Conservation (phyloP, 441 rosid species). For the Dalechampia spathulata region DNA sequence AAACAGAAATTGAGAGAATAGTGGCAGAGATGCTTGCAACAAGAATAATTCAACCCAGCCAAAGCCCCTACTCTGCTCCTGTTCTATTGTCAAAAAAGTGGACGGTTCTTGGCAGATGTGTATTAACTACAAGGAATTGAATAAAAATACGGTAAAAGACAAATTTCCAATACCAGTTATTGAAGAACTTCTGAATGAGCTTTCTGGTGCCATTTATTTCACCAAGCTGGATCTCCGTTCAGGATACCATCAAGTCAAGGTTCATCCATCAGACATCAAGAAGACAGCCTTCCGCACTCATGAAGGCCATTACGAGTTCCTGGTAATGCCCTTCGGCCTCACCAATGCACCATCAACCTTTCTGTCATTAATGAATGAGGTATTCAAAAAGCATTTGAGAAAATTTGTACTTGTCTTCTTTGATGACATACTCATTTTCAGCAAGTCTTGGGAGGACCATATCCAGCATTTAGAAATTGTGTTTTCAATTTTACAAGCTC, state of each 20-base stretch:
- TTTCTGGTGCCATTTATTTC: neutral
- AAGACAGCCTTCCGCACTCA: too few species aligned
- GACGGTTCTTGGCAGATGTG: neutral
- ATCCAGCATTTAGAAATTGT: neutral
- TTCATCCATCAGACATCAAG: neutral
- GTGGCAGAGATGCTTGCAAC: neutral
- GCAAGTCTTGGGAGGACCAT: neutral
- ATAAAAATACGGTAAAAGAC: neutral
- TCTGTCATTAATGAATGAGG: too few species aligned
- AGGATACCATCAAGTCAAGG: neutral
- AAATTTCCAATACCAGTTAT: neutral
- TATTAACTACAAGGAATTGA: neutral
- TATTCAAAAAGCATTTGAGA: too few species aligned
- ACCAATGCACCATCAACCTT: too few species aligned
- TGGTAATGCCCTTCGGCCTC: too few species aligned
- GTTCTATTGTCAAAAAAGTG: neutral
- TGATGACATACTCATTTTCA: neutral
- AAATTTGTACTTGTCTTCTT: neutral
- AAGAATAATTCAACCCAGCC: neutral
- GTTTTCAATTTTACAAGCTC: neutral
- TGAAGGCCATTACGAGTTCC: too few species aligned
- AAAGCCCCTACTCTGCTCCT: neutral
- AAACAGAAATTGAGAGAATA: neutral
- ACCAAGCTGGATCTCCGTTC: neutral
- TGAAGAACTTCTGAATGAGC: neutral